A percentile compares a stretch with the other conserved stretches of the same genome.
phyloP scores from a whole-genome alignment of 768 basidiomycete species.

The Panellus pusillus region DNA sequence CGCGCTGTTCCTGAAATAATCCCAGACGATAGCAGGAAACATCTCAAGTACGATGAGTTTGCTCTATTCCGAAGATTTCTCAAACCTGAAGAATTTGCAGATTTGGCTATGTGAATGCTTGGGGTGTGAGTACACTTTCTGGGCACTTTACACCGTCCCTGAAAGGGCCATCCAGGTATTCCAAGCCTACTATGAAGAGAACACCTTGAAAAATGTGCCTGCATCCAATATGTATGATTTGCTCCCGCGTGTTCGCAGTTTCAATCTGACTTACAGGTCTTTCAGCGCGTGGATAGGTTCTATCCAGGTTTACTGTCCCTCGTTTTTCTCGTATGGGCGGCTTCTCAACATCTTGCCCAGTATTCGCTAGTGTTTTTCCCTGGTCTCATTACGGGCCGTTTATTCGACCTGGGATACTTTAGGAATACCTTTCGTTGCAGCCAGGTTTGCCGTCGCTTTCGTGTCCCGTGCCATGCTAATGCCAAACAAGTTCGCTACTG shows the following conservation, averaged over 20 bases:
- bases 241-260: not conserved
- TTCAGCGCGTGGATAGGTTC: slow-evolving; percentile 60
- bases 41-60: not conserved
- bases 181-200: slow-evolving; percentile 23
- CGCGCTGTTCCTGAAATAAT: not conserved
- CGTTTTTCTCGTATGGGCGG: slow-evolving; percentile 7
- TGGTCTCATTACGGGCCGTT: slow-evolving; percentile 45
- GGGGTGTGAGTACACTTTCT: slow-evolving; percentile 32
- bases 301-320: slow-evolving; percentile 37
- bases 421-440: slow-evolving; percentile 37
- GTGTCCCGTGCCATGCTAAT: too few species aligned
- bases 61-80: not conserved
- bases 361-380: slow-evolving; percentile 45
- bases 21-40: slow-evolving; percentile 1
- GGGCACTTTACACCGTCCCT: not conserved
- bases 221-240: slow-evolving; percentile 20
- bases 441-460: not conserved
- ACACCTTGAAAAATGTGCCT: slow-evolving; percentile 10
- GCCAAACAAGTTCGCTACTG: not conserved
- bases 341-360: slow-evolving; percentile 24
- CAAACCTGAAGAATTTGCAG: slow-evolving; percentile 18
- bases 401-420: slow-evolving; percentile 58
- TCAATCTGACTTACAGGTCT: not conserved
- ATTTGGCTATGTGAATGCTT: slow-evolving; percentile 50
- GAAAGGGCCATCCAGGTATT: slow-evolving; percentile 15